Percentiles rank a stretch among this genome's conserved stretches.
Evolutionary conservation across 495 filamentous ascomycete species (phyloP).

Genomic region (Talaromyces liani): DNA sequence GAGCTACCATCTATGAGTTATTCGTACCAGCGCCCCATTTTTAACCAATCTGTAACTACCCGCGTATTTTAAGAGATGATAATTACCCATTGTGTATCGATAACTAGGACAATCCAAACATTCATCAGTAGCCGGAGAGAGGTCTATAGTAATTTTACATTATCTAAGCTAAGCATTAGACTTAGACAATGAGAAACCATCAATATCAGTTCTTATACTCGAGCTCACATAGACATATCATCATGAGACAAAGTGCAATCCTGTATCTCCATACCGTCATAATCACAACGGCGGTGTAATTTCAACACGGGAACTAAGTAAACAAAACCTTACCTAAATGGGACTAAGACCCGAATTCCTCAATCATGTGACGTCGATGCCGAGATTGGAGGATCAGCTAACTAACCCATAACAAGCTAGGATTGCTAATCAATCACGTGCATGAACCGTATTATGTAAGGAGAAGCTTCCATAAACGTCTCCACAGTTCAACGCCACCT

Average conservation of each 20-base stretch:
- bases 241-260: not conserved
- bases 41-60: not conserved
- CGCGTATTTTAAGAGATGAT: not conserved
- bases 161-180: too few relatives aligned
- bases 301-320: not conserved
- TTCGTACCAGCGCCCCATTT: not conserved
- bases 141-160: too few relatives aligned
- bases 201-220: too few relatives aligned
- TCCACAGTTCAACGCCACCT: slow-evolving; percentile 3
- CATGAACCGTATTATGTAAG: not conserved
- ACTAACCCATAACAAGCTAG: not conserved
- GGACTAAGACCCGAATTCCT: not conserved
- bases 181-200: too few relatives aligned
- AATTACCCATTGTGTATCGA: not conserved
- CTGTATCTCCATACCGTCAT: not conserved
- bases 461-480: not conserved
- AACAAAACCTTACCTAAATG: not conserved
- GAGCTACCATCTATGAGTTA: not conserved
- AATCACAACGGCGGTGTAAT: not conserved
- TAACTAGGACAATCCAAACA: not conserved
- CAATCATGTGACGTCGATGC: not conserved
- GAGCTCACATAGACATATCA: not conserved
- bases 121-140: too few relatives aligned
- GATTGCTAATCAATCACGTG: not conserved
- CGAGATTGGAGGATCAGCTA: not conserved